Evolutionary conservation across 179 eudicot species (phyloP), one percentile per base, ranked within the genome.

Genomic region (Heliamphora pulchella): DNA sequence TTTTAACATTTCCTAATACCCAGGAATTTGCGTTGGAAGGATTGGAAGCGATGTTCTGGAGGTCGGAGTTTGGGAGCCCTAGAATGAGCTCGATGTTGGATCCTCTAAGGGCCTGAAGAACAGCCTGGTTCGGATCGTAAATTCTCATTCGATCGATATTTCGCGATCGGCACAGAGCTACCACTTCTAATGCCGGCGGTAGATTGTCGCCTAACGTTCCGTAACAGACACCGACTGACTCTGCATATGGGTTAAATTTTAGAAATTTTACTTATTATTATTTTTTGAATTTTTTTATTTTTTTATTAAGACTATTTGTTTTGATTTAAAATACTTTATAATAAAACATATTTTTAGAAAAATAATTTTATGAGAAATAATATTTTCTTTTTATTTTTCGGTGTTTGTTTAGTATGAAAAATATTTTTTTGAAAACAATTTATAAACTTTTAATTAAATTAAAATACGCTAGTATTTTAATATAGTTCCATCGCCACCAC

Each of bases 141-240:
- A 91, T 61, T 80, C 92, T 78, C 92, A 86, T 88, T 47, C 73
- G 67, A 6, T 80, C 10, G 46, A 88, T 89, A 57, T 83, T 82
- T 1, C 63, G 72, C 0, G 86, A 47, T 64, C 55, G 82, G 83
- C 83, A 90, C n/a, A 88, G 70, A 2, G 72, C 80, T 22, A 91
- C 57, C 1, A 83, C 88, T 14, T 83, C 88, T 46, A 63, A 67
- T 4, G 79, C 70, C 2, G 91, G 72, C 0, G 94, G 91, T 61
- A 91, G 66, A 54, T 87, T 86, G 87, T 88, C 76, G 46, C 91
- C 92, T 0, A 18, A 70, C 76, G 54, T 75, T 43, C 94, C 91
- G n/a, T 88, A 84, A 47, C 89, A 86, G 39, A 86, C 92, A 0
- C 94, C 92, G 5, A 87, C 41, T 1, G 80, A 76, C 80, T 74